Evolutionary conservation across 345 rosid species (phyloP).

Genomic region (Sisymbrium irio): DNA sequence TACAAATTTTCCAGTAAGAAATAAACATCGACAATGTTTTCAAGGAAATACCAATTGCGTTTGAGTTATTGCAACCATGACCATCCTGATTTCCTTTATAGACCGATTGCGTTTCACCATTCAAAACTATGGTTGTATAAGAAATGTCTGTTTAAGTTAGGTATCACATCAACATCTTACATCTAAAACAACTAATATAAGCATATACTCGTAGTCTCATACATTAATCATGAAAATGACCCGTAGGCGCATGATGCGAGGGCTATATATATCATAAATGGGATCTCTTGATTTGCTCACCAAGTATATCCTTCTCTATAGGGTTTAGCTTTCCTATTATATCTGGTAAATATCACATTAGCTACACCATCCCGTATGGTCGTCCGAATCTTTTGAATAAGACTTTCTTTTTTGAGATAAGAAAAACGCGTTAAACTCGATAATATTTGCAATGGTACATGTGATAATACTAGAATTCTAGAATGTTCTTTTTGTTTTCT

Average conservation of each 20-base stretch:
- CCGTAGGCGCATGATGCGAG: constrained; percentile 9
- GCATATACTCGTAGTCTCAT: background rate
- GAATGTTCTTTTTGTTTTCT: too few relatives aligned
- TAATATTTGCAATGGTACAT: too few relatives aligned
- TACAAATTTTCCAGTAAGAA: background rate
- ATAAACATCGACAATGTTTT: background rate
- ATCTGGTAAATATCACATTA: constrained; percentile 14
- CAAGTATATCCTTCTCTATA: background rate
- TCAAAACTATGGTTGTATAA: background rate
- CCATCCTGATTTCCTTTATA: background rate
- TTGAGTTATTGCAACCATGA: background rate
- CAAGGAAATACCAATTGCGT: background rate
- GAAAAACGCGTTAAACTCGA: background rate
- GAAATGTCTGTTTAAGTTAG: background rate
- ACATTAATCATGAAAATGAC: background rate
- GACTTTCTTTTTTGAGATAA: background rate
- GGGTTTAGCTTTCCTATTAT: too few relatives aligned
- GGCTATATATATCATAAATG: background rate
- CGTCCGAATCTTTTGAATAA: constrained; percentile 8
- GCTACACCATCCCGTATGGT: background rate
- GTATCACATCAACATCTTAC: constrained; percentile 23
- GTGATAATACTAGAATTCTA: background rate
- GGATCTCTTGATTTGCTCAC: background rate
- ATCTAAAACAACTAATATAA: background rate
- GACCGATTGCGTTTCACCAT: background rate